These are phyloP conservation scores for Fraxinus excelsior DNA, from an alignment of 257 asterid species.

Conservation along the genomic window DNA sequence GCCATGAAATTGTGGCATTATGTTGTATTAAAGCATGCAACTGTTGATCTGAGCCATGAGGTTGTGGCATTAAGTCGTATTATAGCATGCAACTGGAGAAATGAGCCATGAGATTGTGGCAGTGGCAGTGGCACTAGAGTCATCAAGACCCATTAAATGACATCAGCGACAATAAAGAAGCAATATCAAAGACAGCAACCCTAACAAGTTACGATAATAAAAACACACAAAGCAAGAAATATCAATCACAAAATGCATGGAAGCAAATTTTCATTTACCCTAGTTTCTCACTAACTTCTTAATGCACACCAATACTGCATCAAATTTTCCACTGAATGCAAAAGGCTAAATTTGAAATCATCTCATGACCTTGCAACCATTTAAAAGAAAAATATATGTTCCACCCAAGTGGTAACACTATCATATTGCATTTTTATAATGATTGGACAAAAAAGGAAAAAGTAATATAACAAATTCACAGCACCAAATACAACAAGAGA, in stretches of 20 bases:
- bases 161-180: not conserved
- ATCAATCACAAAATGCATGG: not conserved
- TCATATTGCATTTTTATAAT: not conserved
- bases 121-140: not conserved
- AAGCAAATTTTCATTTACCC: not conserved
- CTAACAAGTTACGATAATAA: not conserved
- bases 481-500: constrained; percentile 8
- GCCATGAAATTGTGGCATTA: not conserved
- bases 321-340: not conserved
- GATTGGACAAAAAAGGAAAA: not conserved
- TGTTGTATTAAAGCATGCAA: not conserved
- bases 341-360: not conserved
- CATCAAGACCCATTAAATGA: not conserved
- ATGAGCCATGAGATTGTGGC: not conserved
- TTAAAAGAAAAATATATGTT: not conserved
- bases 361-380: not conserved
- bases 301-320: not conserved
- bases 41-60: not conserved
- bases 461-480: not conserved
- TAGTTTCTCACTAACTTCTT: not conserved
- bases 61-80: not conserved
- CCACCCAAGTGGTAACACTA: not conserved
- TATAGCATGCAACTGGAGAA: not conserved
- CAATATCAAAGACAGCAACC: not conserved
- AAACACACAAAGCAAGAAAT: not conserved